A percentile compares a stretch with the other conserved stretches of the same genome.
These are phyloP conservation scores for Lithohypha guttulata DNA, from an alignment of 2,329 filamentous ascomycete genomes.

Conservation along the genomic window DNA sequence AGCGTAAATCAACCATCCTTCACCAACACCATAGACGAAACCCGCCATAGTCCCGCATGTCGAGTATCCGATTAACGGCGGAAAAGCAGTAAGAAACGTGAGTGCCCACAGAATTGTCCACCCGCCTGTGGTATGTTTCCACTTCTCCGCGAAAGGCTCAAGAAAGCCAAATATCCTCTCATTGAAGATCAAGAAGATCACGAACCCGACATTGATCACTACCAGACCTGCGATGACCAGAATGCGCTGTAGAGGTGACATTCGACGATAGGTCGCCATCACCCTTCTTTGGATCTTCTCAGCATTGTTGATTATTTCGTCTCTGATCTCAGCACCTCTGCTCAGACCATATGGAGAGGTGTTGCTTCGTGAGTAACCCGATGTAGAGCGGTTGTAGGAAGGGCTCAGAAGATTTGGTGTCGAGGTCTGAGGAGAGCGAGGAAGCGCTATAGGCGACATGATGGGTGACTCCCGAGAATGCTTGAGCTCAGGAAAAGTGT, in stretches of 20 bases:
- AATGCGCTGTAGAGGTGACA: conserved; percentile 49
- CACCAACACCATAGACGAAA: conserved; percentile 61
- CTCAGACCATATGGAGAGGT: background rate
- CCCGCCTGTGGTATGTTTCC: conserved; percentile 62
- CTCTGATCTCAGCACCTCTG: conserved; percentile 21
- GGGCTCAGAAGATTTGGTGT: conserved; percentile 28
- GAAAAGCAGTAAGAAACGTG: conserved; percentile 69
- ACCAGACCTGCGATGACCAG: conserved; percentile 44
- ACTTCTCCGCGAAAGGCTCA: conserved; percentile 60
- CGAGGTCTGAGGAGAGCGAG: conserved; percentile 26
- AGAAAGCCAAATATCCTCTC: conserved; percentile 69
- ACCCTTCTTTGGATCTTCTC: conserved; percentile 27
- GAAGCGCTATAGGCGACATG: conserved; percentile 7
- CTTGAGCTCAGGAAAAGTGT: background rate
- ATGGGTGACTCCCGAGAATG: background rate
- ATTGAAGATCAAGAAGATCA: conserved; percentile 67
- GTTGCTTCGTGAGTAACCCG: background rate
- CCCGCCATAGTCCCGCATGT: conserved; percentile 60
- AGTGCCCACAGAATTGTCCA: conserved; percentile 65
- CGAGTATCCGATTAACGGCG: conserved; percentile 78
- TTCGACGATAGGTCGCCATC: conserved; percentile 27
- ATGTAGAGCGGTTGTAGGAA: conserved; percentile 14
- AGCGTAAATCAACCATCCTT: conserved; percentile 73
- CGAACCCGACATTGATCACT: conserved; percentile 42
- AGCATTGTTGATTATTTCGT: conserved; percentile 29